phyloP scores from a whole-genome alignment of 2,329 filamentous ascomycete species.

The Penicillium crustosum region DNA sequence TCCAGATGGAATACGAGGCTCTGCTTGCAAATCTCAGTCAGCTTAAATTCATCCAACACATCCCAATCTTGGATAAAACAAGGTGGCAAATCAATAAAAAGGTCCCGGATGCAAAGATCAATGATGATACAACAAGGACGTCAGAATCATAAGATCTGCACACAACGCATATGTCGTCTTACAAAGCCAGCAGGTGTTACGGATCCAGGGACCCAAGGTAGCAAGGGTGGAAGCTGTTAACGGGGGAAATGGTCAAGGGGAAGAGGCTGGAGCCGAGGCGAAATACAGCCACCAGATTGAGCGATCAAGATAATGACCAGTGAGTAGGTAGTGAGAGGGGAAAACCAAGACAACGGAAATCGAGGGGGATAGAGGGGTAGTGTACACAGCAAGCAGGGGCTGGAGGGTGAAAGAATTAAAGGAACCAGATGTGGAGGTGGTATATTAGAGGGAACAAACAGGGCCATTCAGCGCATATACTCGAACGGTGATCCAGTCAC shows the following conservation, averaged over 20 bases:
- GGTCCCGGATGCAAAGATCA: background rate
- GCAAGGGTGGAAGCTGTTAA: background rate
- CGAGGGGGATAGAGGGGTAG: background rate
- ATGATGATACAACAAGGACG: slow-evolving; percentile 8
- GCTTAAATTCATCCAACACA: background rate
- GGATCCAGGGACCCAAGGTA: background rate
- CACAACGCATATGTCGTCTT: slow-evolving; percentile 6
- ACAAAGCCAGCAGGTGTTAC: slow-evolving; percentile 13
- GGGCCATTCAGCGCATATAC: slow-evolving; percentile 6
- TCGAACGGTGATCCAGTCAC: slow-evolving; percentile 3
- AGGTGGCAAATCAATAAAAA: slow-evolving; percentile 1
- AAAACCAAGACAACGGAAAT: background rate
- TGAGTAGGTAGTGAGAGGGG: slow-evolving; percentile 9
- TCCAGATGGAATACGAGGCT: slow-evolving; percentile 4
- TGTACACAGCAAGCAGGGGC: background rate
- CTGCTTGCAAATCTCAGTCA: slow-evolving; percentile 7
- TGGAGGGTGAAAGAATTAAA: background rate
- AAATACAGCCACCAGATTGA: slow-evolving; percentile 6
- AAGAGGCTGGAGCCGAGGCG: background rate
- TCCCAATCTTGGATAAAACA: background rate
- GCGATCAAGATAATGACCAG: slow-evolving; percentile 1
- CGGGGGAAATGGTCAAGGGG: background rate
- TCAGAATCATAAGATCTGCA: slow-evolving; percentile 2
- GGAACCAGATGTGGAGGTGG: background rate
- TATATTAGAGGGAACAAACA: background rate